phyloP scores from a whole-genome alignment of 768 basidiomycete genomes.

The Dictyophora rubrovolvata region DNA sequence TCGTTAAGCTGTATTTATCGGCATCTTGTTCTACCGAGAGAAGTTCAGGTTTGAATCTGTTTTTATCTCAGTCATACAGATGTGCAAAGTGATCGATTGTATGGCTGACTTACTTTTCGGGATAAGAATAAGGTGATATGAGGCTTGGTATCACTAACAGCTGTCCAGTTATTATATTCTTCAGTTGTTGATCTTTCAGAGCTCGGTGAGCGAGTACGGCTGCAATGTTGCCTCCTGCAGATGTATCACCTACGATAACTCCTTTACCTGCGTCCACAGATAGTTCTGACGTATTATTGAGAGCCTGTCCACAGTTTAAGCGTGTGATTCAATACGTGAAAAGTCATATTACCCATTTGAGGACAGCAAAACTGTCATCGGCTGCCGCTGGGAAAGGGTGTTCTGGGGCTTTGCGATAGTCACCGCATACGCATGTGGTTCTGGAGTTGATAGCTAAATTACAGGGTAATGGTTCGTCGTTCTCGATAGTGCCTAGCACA shows the following conservation, averaged over 20 bases:
- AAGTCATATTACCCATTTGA: slow-evolving; percentile 17
- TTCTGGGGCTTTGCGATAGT: slow-evolving; percentile 18
- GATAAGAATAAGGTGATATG: slow-evolving; percentile 14
- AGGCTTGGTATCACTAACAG: slow-evolving; percentile 14
- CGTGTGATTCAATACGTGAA: background rate
- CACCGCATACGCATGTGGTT: slow-evolving; percentile 13
- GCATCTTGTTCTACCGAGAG: slow-evolving; percentile 16
- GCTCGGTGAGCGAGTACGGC: slow-evolving; percentile 15
- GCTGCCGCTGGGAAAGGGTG: slow-evolving; percentile 15
- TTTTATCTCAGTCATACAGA: background rate
- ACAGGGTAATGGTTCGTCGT: background rate
- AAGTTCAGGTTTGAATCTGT: slow-evolving; percentile 15
- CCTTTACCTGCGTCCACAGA: slow-evolving; percentile 14
- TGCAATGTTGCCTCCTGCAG: slow-evolving; percentile 16
- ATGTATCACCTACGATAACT: slow-evolving; percentile 18
- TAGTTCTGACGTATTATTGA: slow-evolving; percentile 7
- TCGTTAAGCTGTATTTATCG: slow-evolving; percentile 11
- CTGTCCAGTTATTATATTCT: slow-evolving; percentile 16
- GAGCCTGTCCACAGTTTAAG: background rate
- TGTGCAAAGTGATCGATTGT: background rate
- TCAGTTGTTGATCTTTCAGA: slow-evolving; percentile 16
- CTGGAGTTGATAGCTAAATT: background rate
- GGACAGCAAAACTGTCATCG: slow-evolving; percentile 16
- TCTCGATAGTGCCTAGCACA: background rate
- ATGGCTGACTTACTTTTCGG: slow-evolving; percentile 14